Conservation (phyloP, 2,329 filamentous ascomycete species). For the Exophiala sideris region DNA sequence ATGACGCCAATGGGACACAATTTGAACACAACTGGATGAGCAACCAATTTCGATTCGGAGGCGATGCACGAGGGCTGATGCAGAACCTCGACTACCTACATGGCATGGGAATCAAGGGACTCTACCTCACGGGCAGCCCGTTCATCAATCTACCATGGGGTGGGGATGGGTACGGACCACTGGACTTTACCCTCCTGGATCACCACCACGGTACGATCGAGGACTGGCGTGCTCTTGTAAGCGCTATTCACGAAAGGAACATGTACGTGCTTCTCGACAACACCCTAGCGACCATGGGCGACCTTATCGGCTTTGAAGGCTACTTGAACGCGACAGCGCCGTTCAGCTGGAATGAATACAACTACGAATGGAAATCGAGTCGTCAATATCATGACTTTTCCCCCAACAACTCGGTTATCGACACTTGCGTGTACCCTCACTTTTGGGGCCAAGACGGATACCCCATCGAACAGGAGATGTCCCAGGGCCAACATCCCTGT, state of each 20-base stretch:
- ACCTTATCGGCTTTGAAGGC: conserved; percentile 61
- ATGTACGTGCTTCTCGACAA: conserved; percentile 68
- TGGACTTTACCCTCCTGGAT: conserved; percentile 63
- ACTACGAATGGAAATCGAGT: conserved; percentile 54
- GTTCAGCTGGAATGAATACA: conserved; percentile 56
- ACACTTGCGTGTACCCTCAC: conserved; percentile 56
- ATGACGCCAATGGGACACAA: too few relatives aligned
- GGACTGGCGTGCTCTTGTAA: conserved; percentile 56
- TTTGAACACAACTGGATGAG: too few relatives aligned
- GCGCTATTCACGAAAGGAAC: conserved; percentile 57
- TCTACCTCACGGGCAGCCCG: neutral
- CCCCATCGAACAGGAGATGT: conserved; percentile 48
- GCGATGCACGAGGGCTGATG: too few relatives aligned
- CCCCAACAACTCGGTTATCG: conserved; percentile 52
- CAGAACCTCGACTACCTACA: too few relatives aligned
- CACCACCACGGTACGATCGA: conserved; percentile 59
- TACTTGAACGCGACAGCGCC: conserved; percentile 58
- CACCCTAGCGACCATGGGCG: conserved; percentile 62
- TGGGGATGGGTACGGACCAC: conserved; percentile 47
- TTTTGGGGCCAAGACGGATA: conserved; percentile 61
- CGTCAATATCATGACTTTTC: conserved; percentile 59
- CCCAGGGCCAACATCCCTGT: conserved; percentile 51
- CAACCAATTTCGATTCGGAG: too few relatives aligned
- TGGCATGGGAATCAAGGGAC: too few relatives aligned
- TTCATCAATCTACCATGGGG: neutral